phyloP scores from a whole-genome alignment of 176 grass and related monocot species.

The Carex parvula region DNA sequence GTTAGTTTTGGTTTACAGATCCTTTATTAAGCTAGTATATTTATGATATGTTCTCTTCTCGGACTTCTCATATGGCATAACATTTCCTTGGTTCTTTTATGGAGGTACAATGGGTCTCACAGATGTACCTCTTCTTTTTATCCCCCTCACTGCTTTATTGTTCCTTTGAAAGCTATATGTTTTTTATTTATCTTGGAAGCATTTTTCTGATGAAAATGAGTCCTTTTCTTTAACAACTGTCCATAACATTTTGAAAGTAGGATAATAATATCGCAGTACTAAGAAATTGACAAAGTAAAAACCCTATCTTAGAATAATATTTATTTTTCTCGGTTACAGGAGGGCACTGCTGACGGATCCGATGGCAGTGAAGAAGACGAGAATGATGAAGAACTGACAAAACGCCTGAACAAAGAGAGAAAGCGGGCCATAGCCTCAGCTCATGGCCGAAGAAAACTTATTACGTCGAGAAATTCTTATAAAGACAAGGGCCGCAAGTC shows the following conservation, averaged over 20 bases:
- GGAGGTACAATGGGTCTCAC: background rate
- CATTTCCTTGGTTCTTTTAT: background rate
- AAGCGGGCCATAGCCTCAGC: conserved; percentile 46
- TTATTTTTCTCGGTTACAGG: background rate
- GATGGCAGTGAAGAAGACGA: conserved; percentile 20
- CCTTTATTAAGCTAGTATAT: background rate
- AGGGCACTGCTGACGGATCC: conserved; percentile 11
- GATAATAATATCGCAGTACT: background rate
- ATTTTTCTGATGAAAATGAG: background rate
- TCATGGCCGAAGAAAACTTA: conserved; percentile 36
- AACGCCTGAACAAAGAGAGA: conserved; percentile 60
- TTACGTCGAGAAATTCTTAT: conserved; percentile 64
- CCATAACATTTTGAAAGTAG: background rate
- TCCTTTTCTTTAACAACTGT: background rate
- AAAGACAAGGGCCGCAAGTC: conserved; percentile 85
- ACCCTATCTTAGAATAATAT: background rate
- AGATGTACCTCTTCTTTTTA: background rate
- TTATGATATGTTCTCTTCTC: background rate
- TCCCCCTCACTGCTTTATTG: background rate
- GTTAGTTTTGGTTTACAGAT: conserved; percentile 1
- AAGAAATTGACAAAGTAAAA: background rate
- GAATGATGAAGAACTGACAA: conserved; percentile 36
- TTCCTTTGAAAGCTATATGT: background rate
- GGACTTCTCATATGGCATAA: background rate
- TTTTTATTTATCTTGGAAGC: background rate